Conservation (phyloP, 2,329 filamentous ascomycete species). For the Didymella exigua region DNA sequence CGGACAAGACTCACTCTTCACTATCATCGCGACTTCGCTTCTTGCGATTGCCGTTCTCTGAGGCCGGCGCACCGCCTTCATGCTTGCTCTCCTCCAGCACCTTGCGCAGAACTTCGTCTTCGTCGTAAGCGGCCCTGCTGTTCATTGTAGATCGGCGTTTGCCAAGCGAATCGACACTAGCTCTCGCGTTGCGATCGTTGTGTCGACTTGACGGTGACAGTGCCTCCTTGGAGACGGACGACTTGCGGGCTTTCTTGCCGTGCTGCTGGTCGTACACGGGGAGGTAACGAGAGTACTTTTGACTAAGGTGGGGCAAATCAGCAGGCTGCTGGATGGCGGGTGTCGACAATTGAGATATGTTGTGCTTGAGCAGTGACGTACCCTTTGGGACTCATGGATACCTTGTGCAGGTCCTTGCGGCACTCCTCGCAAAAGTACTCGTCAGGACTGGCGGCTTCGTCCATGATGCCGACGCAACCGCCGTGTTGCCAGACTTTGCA, state of each 20-base stretch:
- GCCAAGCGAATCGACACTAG: constrained; percentile 64
- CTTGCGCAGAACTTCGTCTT: constrained; percentile 84
- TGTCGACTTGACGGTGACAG: constrained; percentile 60
- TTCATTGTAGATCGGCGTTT: constrained; percentile 98
- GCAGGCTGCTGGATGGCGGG: background rate
- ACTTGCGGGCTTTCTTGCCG: constrained; percentile 60
- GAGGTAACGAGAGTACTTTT: constrained; percentile 68
- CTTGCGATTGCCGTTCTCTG: constrained; percentile 64
- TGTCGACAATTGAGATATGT: background rate
- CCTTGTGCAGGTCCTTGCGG: constrained; percentile 86
- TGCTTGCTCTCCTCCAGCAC: constrained; percentile 96
- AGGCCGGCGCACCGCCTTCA: constrained; percentile 65
- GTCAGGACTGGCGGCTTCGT: constrained; percentile 88
- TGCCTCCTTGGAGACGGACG: constrained; percentile 68
- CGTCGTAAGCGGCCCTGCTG: constrained; percentile 92
- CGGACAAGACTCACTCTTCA: constrained; percentile 75
- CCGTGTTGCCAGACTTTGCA: constrained; percentile 99
- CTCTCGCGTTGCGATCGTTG: constrained; percentile 52
- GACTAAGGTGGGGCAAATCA: constrained; percentile 50
- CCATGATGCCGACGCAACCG: constrained; percentile 95
- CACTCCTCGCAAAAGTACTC: constrained; percentile 99
- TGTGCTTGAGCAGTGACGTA: constrained; percentile 56
- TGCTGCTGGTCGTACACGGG: constrained; percentile 62
- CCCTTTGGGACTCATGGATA: constrained; percentile 82
- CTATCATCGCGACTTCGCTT: constrained; percentile 91